phyloP scores from a whole-genome alignment of 75 land plant species.

The Gnetum montanum region DNA sequence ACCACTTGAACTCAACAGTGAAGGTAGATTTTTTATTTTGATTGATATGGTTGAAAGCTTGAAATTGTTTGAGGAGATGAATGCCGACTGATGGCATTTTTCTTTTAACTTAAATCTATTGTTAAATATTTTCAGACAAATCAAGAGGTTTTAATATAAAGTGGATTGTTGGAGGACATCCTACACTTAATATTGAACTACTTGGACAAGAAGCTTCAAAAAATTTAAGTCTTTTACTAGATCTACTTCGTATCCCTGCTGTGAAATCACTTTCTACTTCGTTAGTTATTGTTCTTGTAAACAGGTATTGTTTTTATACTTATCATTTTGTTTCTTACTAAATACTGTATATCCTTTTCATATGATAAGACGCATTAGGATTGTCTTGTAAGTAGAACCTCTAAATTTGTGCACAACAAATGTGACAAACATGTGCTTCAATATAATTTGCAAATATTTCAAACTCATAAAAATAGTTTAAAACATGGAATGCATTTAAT shows the following conservation, averaged over 20 bases:
- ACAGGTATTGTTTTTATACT: too few species aligned
- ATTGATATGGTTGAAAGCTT: neutral
- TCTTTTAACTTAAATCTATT: constrained; percentile 1
- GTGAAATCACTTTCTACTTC: constrained; percentile 56
- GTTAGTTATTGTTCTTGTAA: constrained; percentile 75
- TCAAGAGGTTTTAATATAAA: constrained; percentile 55
- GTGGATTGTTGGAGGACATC: constrained; percentile 86
- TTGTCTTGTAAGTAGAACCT: too few species aligned
- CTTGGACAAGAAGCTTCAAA: constrained; percentile 80
- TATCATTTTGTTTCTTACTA: neutral
- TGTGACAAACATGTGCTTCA: too few species aligned
- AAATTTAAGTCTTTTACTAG: constrained; percentile 61
- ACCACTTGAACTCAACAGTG: constrained; percentile 24
- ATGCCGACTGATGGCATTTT: neutral
- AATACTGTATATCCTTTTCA: neutral
- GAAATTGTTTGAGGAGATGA: neutral
- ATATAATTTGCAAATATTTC: too few species aligned
- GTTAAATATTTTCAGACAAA: constrained; percentile 11
- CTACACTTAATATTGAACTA: constrained; percentile 60
- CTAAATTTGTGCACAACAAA: too few species aligned
- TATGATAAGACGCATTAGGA: too few species aligned
- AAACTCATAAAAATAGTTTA: too few species aligned
- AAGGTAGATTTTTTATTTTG: constrained; percentile 50
- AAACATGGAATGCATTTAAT: too few species aligned
- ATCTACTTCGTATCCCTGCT: constrained; percentile 64